phyloP scores from a whole-genome alignment of 345 rosid species.

The Sisymbrium altissimum region DNA sequence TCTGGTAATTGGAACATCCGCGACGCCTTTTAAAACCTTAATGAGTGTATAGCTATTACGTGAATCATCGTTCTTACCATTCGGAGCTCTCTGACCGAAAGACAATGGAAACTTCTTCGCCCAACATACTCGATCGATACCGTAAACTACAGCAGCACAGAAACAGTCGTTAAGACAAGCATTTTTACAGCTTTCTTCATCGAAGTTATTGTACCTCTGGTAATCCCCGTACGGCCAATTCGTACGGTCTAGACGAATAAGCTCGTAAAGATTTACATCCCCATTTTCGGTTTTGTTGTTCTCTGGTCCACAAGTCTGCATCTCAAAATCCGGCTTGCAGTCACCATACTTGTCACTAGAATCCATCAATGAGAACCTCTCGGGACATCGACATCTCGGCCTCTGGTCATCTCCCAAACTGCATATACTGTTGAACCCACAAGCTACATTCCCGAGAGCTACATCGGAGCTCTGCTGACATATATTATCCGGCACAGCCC shows the following conservation, averaged over 20 bases:
- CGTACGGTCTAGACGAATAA: conserved; percentile 25
- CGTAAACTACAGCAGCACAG: conserved; percentile 47
- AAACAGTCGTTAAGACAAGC: conserved; percentile 52
- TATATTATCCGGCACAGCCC: conserved; percentile 46
- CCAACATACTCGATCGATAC: conserved; percentile 33
- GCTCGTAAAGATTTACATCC: conserved; percentile 29
- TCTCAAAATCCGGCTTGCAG: conserved; percentile 36
- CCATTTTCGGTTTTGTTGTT: not conserved
- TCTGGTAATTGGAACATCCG: not conserved
- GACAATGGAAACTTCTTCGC: conserved; percentile 51
- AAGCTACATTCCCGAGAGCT: conserved; percentile 37
- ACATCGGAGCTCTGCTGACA: conserved; percentile 27
- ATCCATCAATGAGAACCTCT: conserved; percentile 38
- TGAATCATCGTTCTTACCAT: not conserved
- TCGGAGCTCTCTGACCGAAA: conserved; percentile 37
- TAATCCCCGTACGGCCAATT: conserved; percentile 49
- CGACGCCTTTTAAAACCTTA: conserved; percentile 26
- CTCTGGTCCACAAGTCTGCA: conserved; percentile 36
- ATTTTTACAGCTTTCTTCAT: conserved; percentile 45
- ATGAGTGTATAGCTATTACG: conserved; percentile 37
- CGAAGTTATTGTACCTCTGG: conserved; percentile 13
- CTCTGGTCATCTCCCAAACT: conserved; percentile 26
- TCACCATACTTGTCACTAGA: conserved; percentile 38
- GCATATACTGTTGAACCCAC: conserved; percentile 63
- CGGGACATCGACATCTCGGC: conserved; percentile 48